Conservation (phyloP, 352 stramenopile species). For the Globisporangium canariense region DNA sequence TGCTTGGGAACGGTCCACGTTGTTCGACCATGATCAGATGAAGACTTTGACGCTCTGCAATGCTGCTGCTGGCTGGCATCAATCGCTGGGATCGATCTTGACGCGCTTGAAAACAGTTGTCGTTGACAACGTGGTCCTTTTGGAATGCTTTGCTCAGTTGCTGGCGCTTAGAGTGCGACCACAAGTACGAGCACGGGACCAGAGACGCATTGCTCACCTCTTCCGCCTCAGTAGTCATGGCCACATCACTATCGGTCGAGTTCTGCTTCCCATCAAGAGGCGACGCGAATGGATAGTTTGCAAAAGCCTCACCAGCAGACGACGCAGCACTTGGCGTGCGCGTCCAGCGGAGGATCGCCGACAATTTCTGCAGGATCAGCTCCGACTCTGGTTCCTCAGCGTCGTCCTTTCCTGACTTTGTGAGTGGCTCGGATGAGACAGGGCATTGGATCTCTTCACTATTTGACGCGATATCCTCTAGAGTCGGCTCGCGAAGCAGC, state of each 20-base stretch:
- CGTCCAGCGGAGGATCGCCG: conserved; percentile 55
- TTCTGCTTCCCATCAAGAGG: conserved; percentile 1
- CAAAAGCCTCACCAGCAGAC: neutral
- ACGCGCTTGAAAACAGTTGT: conserved; percentile 29
- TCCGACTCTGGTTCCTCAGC: conserved; percentile 61
- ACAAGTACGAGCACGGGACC: conserved; percentile 48
- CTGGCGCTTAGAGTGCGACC: conserved; percentile 48
- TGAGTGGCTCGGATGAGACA: conserved; percentile 42
- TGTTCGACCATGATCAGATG: conserved; percentile 49
- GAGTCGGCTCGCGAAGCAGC: conserved; percentile 51
- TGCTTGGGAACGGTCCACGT: conserved; percentile 32
- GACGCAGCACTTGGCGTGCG: conserved; percentile 14
- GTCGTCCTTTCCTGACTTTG: conserved; percentile 22
- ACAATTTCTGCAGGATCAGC: conserved; percentile 51
- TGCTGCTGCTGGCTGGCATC: neutral
- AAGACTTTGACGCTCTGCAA: conserved; percentile 15
- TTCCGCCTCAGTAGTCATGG: conserved; percentile 3
- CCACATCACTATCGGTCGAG: neutral
- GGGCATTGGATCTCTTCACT: conserved; percentile 48
- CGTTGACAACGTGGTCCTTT: conserved; percentile 65
- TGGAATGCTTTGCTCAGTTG: conserved; percentile 29
- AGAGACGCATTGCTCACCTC: neutral
- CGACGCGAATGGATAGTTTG: conserved; percentile 29
- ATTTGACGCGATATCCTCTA: conserved; percentile 14
- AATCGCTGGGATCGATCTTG: conserved; percentile 12